Conservation (phyloP, 495 filamentous ascomycete species). For the Aspergillus egyptiacus region DNA sequence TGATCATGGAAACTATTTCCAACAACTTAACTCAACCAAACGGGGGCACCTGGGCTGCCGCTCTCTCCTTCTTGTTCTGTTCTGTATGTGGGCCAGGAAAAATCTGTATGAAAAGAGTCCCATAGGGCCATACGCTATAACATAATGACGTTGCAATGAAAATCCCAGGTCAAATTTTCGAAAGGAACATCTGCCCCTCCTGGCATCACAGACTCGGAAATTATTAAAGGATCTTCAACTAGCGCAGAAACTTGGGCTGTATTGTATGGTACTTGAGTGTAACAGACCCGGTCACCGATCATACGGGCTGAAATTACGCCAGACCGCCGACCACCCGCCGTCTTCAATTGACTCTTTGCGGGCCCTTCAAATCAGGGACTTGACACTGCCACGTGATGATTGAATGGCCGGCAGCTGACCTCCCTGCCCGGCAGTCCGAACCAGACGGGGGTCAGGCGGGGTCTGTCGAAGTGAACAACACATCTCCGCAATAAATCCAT, state of each 20-base stretch:
- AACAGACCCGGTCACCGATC: constrained; percentile 17
- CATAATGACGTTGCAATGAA: constrained; percentile 7
- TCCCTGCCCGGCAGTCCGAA: constrained; percentile 3
- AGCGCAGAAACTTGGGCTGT: constrained; percentile 18
- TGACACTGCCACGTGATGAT: constrained; percentile 30
- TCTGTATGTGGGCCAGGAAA: background rate
- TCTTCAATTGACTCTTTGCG: no score
- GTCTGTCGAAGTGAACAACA: no score
- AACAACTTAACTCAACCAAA: no score
- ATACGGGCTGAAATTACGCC: constrained; percentile 4
- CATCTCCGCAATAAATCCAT: no score
- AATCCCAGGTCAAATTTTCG: constrained; percentile 6
- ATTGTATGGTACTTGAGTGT: constrained; percentile 18
- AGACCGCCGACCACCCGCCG: constrained; percentile 11
- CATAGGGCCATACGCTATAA: background rate
- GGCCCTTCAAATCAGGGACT: constrained; percentile 7
- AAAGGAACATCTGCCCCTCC: constrained; percentile 11
- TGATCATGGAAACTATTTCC: constrained; percentile 1
- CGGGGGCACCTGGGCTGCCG: no score
- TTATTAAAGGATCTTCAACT: constrained; percentile 30
- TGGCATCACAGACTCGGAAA: constrained; percentile 14
- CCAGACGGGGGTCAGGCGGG: no score
- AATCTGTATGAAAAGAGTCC: background rate
- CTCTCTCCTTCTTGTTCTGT: background rate
- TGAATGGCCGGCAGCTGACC: constrained; percentile 24